Percentiles rank a stretch among this genome's conserved stretches.
Conservation (phyloP, 2,329 filamentous ascomycete genomes). For the Neophaeococcomyces mojaviensis region DNA sequence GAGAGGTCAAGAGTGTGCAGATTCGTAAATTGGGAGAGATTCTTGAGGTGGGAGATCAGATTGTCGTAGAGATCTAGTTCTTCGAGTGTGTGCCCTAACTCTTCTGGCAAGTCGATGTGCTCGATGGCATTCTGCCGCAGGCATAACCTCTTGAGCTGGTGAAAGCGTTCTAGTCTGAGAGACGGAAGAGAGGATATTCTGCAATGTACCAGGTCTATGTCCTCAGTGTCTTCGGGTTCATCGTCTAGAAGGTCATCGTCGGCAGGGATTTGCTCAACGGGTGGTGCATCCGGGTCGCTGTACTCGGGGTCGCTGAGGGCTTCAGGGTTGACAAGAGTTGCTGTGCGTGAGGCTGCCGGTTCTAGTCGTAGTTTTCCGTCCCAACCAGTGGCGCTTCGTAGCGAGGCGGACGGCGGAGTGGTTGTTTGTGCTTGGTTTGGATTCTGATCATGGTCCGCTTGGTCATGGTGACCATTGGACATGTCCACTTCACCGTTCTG, state of each 20-base stretch:
- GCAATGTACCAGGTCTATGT: constrained; percentile 85
- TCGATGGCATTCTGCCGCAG: constrained; percentile 88
- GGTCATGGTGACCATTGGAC: not conserved
- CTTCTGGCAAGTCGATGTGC: constrained; percentile 65
- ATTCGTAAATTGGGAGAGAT: constrained; percentile 64
- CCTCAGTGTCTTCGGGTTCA: constrained; percentile 42
- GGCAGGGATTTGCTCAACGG: constrained; percentile 67
- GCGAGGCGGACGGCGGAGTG: no score
- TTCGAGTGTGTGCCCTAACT: constrained; percentile 58
- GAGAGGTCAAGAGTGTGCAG: constrained; percentile 80
- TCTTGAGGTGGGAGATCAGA: constrained; percentile 76
- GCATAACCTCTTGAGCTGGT: constrained; percentile 66
- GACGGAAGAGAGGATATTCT: constrained; percentile 71
- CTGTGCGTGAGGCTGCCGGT: constrained; percentile 46
- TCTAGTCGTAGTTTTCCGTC: constrained; percentile 37
- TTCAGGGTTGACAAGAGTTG: constrained; percentile 68
- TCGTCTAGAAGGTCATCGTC: constrained; percentile 66
- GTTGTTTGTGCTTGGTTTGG: not conserved
- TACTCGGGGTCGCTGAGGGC: constrained; percentile 79
- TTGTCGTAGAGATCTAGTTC: constrained; percentile 98
- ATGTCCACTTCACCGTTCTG: no score
- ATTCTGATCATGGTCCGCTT: not conserved
- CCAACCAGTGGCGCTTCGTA: constrained; percentile 28
- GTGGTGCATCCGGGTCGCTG: constrained; percentile 61
- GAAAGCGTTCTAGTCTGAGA: constrained; percentile 77